A percentile compares a stretch with the other conserved stretches of the same genome.
Evolutionary conservation across 768 basidiomycete species (phyloP).

Genomic region (Trametes cinnabarina): DNA sequence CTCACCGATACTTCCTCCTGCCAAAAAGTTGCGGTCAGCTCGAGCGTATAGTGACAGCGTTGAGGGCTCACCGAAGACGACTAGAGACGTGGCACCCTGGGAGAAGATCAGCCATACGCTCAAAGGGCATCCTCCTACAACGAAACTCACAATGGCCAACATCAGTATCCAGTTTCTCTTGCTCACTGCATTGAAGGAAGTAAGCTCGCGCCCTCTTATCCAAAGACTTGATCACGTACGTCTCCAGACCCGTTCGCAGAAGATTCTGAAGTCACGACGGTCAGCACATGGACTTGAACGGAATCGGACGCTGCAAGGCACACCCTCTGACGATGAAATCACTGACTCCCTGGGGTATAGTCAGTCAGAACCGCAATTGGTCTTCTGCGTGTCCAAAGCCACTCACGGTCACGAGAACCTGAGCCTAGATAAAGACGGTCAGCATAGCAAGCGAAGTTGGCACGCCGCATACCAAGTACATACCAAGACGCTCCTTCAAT

Average conservation of each 20-base stretch:
- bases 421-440: constrained; percentile 1
- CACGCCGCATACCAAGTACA: no score
- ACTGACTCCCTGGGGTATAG: constrained; percentile 21
- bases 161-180: constrained; percentile 19
- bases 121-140: neutral
- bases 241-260: constrained; percentile 27
- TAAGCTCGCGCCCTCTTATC: no score
- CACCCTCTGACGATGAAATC: constrained; percentile 26
- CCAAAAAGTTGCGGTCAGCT: neutral
- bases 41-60: neutral
- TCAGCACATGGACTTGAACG: neutral
- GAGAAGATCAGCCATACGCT: neutral
- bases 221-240: constrained; percentile 3
- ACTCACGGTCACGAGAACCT: constrained; percentile 17
- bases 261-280: constrained; percentile 14
- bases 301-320: neutral
- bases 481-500: constrained; percentile 26
- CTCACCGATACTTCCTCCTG: constrained; percentile 16
- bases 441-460: no score
- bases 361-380: neutral
- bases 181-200: constrained; percentile 13
- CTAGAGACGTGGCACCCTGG: constrained; percentile 11
- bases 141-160: constrained; percentile 20
- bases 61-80: constrained; percentile 12
- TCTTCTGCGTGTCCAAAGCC: neutral